Evolutionary conservation across 2,329 filamentous ascomycete genomes (phyloP), one percentile per base, ranked within the genome.

Genomic region (Fusarium sp.): DNA sequence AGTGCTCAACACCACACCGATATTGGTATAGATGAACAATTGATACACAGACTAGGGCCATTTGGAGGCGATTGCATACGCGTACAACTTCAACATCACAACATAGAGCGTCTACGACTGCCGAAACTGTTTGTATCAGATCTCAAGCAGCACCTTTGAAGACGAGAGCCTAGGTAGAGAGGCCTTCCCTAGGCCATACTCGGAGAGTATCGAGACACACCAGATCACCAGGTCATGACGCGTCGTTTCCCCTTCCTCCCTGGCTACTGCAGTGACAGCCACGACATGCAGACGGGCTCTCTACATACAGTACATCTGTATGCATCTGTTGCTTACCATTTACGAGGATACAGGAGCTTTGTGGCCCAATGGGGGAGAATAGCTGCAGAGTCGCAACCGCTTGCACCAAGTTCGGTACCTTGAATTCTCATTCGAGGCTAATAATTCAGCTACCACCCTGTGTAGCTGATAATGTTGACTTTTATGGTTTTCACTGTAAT

Each of bases 151-250:
- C 60, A 47, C 52, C 35, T 69, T 28, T 43, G 18, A 30, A 42
- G 58, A 42, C 21, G 33, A 35, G 42, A 53, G 58, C 30, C 18
- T 25, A 44, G 62, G 50, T 28, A 44, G 59, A 54, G 56, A 68
- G 47, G 54, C 50, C 38, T 49, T 37, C 52, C 56, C 38, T 56
- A 50, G 64, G 37, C 64, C 33, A 52, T 52, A 60, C 38, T 63
- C 30, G 60, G 73, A 25, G 63, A 73, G 58, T 58, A 64, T 75
- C 67, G 58, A 75, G 73, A 74, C 60, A 72, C 68, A 74, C 46
- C 60, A 35, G 47, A 71, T 60, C 70, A 63, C 67, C 71, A 60
- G 67, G 76, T 57, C 76, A 78, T 78, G 76, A 78, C 76, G 76
- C 76, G 76, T 78, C 76, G 66, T 71, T 75, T 68, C 61, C 67